A percentile compares a stretch with the other conserved stretches of the same genome.
These are phyloP conservation scores for Vitis hybrid DNA, from an alignment of 177 flowering plant species.

Conservation along the genomic window DNA sequence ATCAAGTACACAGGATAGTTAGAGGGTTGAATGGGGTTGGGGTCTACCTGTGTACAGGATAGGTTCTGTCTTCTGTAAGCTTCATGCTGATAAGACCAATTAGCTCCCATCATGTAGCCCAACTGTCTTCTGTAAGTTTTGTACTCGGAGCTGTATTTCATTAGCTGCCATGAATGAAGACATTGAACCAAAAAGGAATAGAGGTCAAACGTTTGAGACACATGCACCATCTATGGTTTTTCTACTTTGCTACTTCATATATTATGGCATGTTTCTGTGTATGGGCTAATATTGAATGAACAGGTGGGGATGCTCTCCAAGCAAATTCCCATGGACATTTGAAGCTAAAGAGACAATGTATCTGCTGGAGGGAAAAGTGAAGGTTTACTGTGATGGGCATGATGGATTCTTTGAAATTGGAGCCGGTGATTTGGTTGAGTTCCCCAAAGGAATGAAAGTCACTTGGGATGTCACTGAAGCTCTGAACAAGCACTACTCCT, in stretches of 20 bases:
- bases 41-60: no score
- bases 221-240: background rate
- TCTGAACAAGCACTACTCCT: conserved; percentile 37
- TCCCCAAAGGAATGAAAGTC: conserved; percentile 42
- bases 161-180: no score
- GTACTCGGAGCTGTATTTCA: no score
- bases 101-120: no score
- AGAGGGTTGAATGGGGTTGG: no score
- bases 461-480: conserved; percentile 38
- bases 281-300: background rate
- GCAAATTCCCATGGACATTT: conserved; percentile 39
- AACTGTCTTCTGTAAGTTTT: no score
- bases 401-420: conserved; percentile 34
- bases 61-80: no score
- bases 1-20: no score
- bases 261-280: background rate
- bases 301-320: conserved; percentile 32
- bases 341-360: conserved; percentile 33
- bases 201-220: no score
- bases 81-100: no score
- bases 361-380: conserved; percentile 37
- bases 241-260: background rate
- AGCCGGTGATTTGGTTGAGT: conserved; percentile 39
- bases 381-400: conserved; percentile 27
- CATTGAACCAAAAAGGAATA: no score